Evolutionary conservation across 805 yeast genomes (phyloP), one percentile per base, ranked within the genome.

Genomic region (Grigorovia jiainica): DNA sequence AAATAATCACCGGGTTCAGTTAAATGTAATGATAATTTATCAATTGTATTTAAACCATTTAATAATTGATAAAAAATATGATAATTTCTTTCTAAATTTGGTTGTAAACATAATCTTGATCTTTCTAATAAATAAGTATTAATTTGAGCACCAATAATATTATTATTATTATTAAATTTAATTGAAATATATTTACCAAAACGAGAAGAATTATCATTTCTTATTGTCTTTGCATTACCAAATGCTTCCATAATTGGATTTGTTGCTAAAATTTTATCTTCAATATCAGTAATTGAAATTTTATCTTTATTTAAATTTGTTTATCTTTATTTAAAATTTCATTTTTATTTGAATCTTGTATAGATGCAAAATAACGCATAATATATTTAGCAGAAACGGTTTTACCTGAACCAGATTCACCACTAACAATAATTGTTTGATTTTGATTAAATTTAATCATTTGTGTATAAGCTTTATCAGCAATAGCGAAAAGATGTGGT

Each of bases 341-440:
- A n/a, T n/a, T n/a, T 48, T 85, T 89, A 19, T 47, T 35, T 4
- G 49, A 42, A 18, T 66, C 69, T 58, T 90, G 97, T 16, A 92
- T 96, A 13, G 95, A 80, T 4, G 98, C 97, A 64, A 90, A 90
- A 64, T 89, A 90, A 61, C 97, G 78, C 98, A 90, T 90, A 49
- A 90, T 90, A 63, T 85, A 92, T 62, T 92, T 92, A 34, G 98
- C 98, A 47, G 94, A 80, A 30, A 92, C 97, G 3, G 98, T 92
- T 57, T 90, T 92, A 63, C 98, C 98, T 24, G 98, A 97, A 63
- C 98, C 98, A 7, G 96, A 86, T 64, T 90, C 98, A 65, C 98
- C 98, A 53, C 90, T 79, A 15, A 90, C 97, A 17, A 90, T 95
- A 48, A 90, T 89, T 1, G 98, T 90, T 66, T 90, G 98, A 65